These are phyloP conservation scores for Elsinoe australis DNA, from an alignment of 2,329 filamentous ascomycete species.

Conservation along the genomic window DNA sequence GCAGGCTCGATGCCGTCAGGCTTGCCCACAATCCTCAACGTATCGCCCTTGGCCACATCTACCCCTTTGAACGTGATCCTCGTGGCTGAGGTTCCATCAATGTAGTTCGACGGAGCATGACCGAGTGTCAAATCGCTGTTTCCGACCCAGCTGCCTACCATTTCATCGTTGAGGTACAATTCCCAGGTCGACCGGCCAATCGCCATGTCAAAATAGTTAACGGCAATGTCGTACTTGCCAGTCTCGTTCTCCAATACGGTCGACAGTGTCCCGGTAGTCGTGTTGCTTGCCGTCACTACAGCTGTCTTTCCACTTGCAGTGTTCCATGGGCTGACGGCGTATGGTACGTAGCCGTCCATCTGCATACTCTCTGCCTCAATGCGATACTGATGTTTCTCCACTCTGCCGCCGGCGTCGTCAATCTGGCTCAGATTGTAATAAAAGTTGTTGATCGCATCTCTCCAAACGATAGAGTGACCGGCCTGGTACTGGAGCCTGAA, in stretches of 20 bases:
- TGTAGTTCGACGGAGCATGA: conserved; percentile 49
- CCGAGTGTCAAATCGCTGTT: conserved; percentile 54
- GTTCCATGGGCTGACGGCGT: conserved; percentile 51
- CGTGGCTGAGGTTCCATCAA: conserved; percentile 59
- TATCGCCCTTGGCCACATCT: conserved; percentile 44
- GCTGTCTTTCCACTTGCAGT: conserved; percentile 49
- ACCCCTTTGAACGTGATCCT: conserved; percentile 52
- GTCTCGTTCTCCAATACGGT: conserved; percentile 42
- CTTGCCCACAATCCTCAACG: conserved; percentile 48
- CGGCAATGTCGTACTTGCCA: conserved; percentile 54
- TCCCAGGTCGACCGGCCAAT: conserved; percentile 52
- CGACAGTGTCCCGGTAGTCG: conserved; percentile 43
- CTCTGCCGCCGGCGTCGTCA: conserved; percentile 48
- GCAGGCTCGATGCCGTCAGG: conserved; percentile 56
- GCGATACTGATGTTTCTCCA: conserved; percentile 56
- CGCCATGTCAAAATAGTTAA: conserved; percentile 59
- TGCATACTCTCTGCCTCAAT: conserved; percentile 62
- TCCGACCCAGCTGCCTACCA: conserved; percentile 44
- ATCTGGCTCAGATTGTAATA: conserved; percentile 57
- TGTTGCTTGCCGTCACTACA: conserved; percentile 50
- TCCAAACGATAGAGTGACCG: conserved; percentile 63
- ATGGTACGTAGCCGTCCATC: conserved; percentile 50
- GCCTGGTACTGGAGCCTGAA: conserved; percentile 58
- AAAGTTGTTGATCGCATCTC: conserved; percentile 58
- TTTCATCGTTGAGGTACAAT: conserved; percentile 46